Conservation (phyloP, 495 filamentous ascomycete genomes). For the Letharia columbiana region DNA sequence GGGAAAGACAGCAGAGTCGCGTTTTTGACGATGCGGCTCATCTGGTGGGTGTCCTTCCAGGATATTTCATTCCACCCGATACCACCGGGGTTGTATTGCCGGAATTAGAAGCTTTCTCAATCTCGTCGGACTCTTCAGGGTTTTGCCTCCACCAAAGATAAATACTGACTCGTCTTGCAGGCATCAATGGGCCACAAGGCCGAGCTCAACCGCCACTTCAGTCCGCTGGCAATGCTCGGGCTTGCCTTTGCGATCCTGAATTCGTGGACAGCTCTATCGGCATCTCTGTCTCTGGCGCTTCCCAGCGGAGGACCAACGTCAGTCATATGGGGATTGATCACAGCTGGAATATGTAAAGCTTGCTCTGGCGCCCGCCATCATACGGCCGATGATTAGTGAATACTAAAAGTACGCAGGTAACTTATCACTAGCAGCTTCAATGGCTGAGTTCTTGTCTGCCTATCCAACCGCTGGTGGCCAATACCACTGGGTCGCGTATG, state of each 20-base stretch:
- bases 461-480: conserved; percentile 64
- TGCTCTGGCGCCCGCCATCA: not conserved
- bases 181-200: conserved; percentile 58
- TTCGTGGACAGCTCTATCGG: conserved; percentile 46
- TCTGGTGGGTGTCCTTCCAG: not conserved
- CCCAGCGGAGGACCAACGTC: conserved; percentile 40
- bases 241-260: conserved; percentile 48
- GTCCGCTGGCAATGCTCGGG: conserved; percentile 44
- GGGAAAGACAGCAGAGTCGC: not conserved
- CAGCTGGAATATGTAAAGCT: conserved; percentile 51
- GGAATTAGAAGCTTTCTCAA: not conserved
- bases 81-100: not conserved
- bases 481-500: conserved; percentile 69
- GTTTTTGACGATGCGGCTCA: not conserved
- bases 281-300: conserved; percentile 42
- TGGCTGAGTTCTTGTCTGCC: conserved; percentile 65
- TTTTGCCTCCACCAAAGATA: not conserved
- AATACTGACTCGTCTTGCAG: conserved; percentile 36
- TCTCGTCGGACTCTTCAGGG: not conserved
- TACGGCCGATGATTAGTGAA: not conserved
- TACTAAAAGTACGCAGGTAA: conserved; percentile 30
- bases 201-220: conserved; percentile 53
- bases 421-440: conserved; percentile 58
- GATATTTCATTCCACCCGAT: not conserved
- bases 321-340: conserved; percentile 51